Conservation (phyloP, 2,329 filamentous ascomycete species). For the Cladosporium phlei region DNA sequence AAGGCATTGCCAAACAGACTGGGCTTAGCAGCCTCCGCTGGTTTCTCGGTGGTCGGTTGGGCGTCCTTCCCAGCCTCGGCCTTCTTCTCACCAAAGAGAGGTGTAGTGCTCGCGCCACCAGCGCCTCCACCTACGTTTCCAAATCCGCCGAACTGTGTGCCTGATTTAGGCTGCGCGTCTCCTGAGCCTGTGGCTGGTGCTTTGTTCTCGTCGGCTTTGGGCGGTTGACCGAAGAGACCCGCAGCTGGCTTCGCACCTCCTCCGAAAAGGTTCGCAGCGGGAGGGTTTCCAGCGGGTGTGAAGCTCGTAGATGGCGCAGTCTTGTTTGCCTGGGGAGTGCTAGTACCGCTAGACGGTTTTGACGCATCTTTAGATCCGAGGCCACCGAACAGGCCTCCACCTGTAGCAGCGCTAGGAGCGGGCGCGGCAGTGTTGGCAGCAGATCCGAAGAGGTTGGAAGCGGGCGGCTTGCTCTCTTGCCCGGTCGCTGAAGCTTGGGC, state of each 20-base stretch:
- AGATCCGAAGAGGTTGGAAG: slow-evolving; percentile 10
- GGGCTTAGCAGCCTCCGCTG: slow-evolving; percentile 4
- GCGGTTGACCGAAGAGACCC: slow-evolving; percentile 15
- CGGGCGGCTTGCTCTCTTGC: slow-evolving; percentile 8
- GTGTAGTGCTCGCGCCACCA: not conserved
- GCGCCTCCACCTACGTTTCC: not conserved
- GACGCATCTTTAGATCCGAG: too few species aligned
- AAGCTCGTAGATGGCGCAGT: slow-evolving; percentile 18
- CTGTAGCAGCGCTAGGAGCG: slow-evolving; percentile 4
- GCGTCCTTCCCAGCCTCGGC: not conserved
- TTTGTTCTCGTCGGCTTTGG: slow-evolving; percentile 16
- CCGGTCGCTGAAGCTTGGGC: slow-evolving; percentile 14
- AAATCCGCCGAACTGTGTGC: not conserved
- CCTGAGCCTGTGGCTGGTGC: not conserved
- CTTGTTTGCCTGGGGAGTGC: slow-evolving; percentile 24
- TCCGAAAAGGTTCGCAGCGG: slow-evolving; percentile 9
- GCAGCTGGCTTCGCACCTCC: slow-evolving; percentile 10
- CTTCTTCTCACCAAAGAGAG: slow-evolving; percentile 12
- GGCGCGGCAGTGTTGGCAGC: slow-evolving; percentile 5
- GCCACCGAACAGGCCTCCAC: slow-evolving; percentile 8
- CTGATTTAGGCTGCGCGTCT: slow-evolving; percentile 3
- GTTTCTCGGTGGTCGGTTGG: slow-evolving; percentile 11
- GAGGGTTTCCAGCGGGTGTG: slow-evolving; percentile 29
- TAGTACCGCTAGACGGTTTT: slow-evolving; percentile 15
- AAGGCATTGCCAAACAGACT: slow-evolving; percentile 11